Base-by-base conservation (phyloP, 2,329 filamentous ascomycete genomes). In the Cryphonectria parasitica region DNA sequence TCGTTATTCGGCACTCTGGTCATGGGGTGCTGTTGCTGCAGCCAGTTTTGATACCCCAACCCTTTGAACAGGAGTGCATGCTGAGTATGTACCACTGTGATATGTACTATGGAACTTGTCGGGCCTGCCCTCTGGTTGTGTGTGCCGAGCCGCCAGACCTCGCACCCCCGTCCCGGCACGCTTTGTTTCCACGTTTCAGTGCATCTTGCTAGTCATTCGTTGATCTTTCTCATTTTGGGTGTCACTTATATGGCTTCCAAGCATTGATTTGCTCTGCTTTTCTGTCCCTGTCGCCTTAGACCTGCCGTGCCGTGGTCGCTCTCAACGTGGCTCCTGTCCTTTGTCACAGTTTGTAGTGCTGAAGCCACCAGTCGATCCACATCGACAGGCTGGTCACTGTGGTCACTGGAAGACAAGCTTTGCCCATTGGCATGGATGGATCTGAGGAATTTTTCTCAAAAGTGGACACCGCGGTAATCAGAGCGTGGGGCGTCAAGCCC, bases 271-370 rank as follows among this genome's bases (percentile, higher is more conserved):
- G 73, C 71, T 73, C 69, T 71, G 71, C 73, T 74, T 74, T 72
- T 71, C 64, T 67, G 71, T 3, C 19, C 66, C 69, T 69, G 63
- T 71, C 72, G 71, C 74, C 72, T 68, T 64, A 69, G 66, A 41
- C 71, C 74, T 73, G 62, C 34, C 45, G 61, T 52, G 62, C 34
- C 39, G 61, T 52, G 66, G 71, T 66, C 49, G 39, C 39, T 63
- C 56, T 72, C 80, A 78, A 82, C 80, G 80, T 83, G 81, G 80
- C 79, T 78, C 80, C 77, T 80, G 76, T 80, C 75, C 76, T 56
- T 43, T 36, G 68, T 64, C 65, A 54, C 60, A 52, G 41, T 43
- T 70, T 45, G 60, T 64, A 60, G 68, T 75, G 73, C 74, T 72
- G 64, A 70, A 74, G 75, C 76, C 75, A 73, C 79, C 78, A 79